A percentile compares a stretch with the other conserved stretches of the same genome.
Evolutionary conservation across 805 yeast species (phyloP).

Genomic region (Saturnispora diversa): DNA sequence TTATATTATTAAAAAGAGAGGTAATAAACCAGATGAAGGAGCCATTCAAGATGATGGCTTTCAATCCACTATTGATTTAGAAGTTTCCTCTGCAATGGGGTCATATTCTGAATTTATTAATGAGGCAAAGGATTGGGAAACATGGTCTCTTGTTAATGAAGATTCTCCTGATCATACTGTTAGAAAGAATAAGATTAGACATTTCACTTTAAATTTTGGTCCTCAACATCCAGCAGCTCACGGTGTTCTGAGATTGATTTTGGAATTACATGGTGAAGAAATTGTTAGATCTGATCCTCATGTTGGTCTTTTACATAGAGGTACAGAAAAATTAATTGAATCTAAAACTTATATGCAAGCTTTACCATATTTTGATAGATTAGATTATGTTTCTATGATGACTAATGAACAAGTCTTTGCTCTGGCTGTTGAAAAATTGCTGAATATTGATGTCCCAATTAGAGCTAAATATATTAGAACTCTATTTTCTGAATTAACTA

Average conservation of each 20-base stretch:
- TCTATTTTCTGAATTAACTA: slow-evolving; percentile 78
- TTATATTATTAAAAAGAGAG: slow-evolving; percentile 26
- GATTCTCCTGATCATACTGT: slow-evolving; percentile 32
- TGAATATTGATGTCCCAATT: slow-evolving; percentile 77
- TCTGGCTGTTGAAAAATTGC: slow-evolving; percentile 74
- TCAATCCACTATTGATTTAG: slow-evolving; percentile 23
- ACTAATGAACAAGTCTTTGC: slow-evolving; percentile 82
- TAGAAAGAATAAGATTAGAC: slow-evolving; percentile 55
- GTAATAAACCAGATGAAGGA: slow-evolving; percentile 22
- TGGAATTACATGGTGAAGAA: slow-evolving; percentile 85
- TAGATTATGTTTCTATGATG: slow-evolving; percentile 84
- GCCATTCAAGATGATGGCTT: slow-evolving; percentile 21
- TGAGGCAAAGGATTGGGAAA: slow-evolving; percentile 30
- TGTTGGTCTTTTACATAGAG: slow-evolving; percentile 80
- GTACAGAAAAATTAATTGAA: slow-evolving; percentile 84
- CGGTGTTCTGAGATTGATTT: slow-evolving; percentile 79
- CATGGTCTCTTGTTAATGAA: slow-evolving; percentile 30
- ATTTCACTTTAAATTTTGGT: slow-evolving; percentile 83
- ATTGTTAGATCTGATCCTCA: slow-evolving; percentile 83
- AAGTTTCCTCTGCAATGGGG: slow-evolving; percentile 37
- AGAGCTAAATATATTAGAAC: slow-evolving; percentile 83
- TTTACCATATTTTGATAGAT: slow-evolving; percentile 78
- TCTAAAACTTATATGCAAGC: slow-evolving; percentile 83
- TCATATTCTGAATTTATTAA: slow-evolving; percentile 29
- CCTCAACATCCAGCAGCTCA: slow-evolving; percentile 96